Evolutionary conservation across 2,329 filamentous ascomycete genomes (phyloP).

Genomic region (Nemania abortiva): DNA sequence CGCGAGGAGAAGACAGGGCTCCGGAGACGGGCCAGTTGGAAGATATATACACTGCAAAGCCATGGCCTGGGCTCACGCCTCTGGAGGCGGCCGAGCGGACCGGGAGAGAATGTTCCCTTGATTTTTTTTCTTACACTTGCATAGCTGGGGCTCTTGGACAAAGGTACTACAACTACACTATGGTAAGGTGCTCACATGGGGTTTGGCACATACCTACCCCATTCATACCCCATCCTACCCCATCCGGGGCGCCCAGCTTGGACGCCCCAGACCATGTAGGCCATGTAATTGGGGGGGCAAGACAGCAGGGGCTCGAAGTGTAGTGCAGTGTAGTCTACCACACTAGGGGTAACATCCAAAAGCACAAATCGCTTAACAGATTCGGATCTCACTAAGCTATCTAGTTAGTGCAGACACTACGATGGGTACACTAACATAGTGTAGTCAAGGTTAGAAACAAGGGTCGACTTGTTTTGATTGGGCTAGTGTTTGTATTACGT

Average conservation of each 20-base stretch:
- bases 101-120: conserved; percentile 44
- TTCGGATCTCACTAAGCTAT: conserved; percentile 39
- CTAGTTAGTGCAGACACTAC: conserved; percentile 14
- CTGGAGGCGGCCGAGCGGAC: conserved; percentile 49
- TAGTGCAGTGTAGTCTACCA: conserved; percentile 12
- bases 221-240: conserved; percentile 32
- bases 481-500: conserved; percentile 28
- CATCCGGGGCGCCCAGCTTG: conserved; percentile 31
- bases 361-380: conserved; percentile 44
- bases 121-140: conserved; percentile 34
- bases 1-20: conserved; percentile 16
- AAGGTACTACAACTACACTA: conserved; percentile 35
- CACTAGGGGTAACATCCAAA: conserved; percentile 30
- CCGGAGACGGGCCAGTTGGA: conserved; percentile 27
- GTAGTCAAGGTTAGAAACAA: conserved; percentile 8
- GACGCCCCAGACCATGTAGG: conserved; percentile 30
- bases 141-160: conserved; percentile 45
- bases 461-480: conserved; percentile 20
- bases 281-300: conserved; percentile 21
- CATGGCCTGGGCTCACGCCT: conserved; percentile 37
- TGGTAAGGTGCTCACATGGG: conserved; percentile 46
- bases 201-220: conserved; percentile 32
- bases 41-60: conserved; percentile 46
- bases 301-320: conserved; percentile 33
- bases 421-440: conserved; percentile 10